Evolutionary conservation across 345 rosid genomes (phyloP).

Genomic region (Brassica carinata): DNA sequence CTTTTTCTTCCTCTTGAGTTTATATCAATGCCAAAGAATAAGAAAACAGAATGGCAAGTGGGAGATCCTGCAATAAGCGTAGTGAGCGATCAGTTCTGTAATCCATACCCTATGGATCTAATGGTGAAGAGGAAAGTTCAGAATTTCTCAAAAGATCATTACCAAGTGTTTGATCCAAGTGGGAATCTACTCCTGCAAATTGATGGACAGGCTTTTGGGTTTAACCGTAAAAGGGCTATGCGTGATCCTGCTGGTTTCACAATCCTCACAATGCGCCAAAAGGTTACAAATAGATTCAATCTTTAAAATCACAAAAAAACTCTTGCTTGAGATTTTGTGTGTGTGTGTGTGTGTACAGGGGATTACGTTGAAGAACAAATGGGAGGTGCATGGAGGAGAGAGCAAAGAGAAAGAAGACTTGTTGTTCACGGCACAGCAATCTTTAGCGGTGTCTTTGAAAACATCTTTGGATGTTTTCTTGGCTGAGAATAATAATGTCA

Average conservation of each 20-base stretch:
- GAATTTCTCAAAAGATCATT: slow-evolving; percentile 45
- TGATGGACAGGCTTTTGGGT: slow-evolving; percentile 66
- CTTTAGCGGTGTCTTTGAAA: slow-evolving; percentile 60
- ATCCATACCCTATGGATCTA: slow-evolving; percentile 62
- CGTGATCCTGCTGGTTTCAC: slow-evolving; percentile 73
- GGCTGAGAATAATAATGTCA: slow-evolving; percentile 37
- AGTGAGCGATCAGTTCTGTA: slow-evolving; percentile 59
- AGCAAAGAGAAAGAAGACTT: slow-evolving; percentile 42
- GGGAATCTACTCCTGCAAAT: slow-evolving; percentile 70
- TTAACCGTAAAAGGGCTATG: slow-evolving; percentile 54
- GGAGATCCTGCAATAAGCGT: slow-evolving; percentile 52
- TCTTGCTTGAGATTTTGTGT: slow-evolving; percentile 12
- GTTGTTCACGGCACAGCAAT: slow-evolving; percentile 50
- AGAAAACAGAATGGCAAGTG: slow-evolving; percentile 40
- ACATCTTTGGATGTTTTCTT: slow-evolving; percentile 58
- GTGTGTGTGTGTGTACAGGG: slow-evolving; percentile 31
- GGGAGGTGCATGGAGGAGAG: slow-evolving; percentile 65
- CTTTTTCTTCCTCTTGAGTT: slow-evolving; percentile 9
- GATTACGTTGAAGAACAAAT: slow-evolving; percentile 48
- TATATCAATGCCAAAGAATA: slow-evolving; percentile 35
- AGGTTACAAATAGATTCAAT: slow-evolving; percentile 43
- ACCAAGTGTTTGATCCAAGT: slow-evolving; percentile 53
- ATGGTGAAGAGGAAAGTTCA: slow-evolving; percentile 60
- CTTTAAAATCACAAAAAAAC: not conserved
- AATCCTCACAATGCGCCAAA: slow-evolving; percentile 61